These are phyloP conservation scores for Cladobotryum mycophilum DNA, from an alignment of 2,329 filamentous ascomycete species.

Conservation along the genomic window DNA sequence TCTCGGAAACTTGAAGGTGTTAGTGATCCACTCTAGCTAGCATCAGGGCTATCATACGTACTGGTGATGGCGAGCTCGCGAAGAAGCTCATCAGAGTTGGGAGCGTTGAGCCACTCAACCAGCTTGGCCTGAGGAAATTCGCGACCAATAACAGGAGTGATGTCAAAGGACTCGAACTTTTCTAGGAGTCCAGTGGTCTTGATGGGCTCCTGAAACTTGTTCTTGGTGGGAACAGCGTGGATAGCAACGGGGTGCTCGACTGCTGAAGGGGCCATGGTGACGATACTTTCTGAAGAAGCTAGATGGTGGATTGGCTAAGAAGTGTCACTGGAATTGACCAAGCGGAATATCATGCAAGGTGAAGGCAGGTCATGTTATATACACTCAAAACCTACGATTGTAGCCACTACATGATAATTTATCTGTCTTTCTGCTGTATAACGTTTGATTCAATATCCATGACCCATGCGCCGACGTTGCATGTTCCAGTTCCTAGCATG, in stretches of 20 bases:
- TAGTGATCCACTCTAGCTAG: neutral
- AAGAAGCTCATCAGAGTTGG: conserved; percentile 57
- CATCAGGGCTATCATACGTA: conserved; percentile 26
- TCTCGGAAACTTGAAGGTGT: conserved; percentile 50
- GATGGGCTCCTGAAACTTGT: conserved; percentile 18
- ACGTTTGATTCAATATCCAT: too few relatives aligned
- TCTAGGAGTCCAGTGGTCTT: conserved; percentile 46
- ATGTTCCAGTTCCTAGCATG: neutral
- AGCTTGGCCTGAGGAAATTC: conserved; percentile 56
- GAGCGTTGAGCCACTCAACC: conserved; percentile 53
- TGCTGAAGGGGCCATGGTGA: conserved; percentile 12
- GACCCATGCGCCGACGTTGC: neutral
- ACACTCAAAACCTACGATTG: too few relatives aligned
- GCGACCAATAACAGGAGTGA: conserved; percentile 55
- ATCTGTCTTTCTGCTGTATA: too few relatives aligned
- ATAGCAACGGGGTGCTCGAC: conserved; percentile 9
- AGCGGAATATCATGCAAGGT: neutral
- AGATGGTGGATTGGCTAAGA: too few relatives aligned
- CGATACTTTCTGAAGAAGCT: neutral
- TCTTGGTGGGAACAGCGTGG: conserved; percentile 9
- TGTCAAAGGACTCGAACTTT: conserved; percentile 48
- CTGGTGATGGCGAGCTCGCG: conserved; percentile 62
- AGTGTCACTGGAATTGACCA: neutral
- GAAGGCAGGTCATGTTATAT: too few relatives aligned
- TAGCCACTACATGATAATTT: too few relatives aligned